A percentile compares a stretch with the other conserved stretches of the same genome.
Conservation (phyloP, 179 eudicot species). For the Camellia oleifera region DNA sequence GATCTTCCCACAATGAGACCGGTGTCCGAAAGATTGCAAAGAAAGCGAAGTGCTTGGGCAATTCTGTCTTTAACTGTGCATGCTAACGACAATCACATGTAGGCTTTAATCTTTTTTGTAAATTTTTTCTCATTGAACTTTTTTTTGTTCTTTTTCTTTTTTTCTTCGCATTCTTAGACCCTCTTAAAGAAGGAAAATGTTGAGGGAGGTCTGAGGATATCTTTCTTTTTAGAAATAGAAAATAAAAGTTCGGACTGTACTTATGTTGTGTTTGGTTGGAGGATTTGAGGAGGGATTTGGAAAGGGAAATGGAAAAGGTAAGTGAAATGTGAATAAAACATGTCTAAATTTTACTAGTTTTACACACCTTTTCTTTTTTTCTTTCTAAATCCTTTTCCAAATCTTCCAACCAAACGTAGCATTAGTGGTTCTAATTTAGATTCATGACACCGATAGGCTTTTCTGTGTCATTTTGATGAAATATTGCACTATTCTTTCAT, state of each 20-base stretch:
- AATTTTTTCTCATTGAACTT: neutral
- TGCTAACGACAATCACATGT: conserved; percentile 39
- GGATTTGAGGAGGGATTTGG: too few relatives aligned
- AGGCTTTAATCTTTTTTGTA: neutral
- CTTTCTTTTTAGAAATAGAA: neutral
- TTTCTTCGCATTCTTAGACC: neutral
- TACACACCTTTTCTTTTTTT: too few relatives aligned
- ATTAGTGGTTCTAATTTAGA: neutral
- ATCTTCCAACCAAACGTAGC: too few relatives aligned
- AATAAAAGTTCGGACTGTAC: neutral
- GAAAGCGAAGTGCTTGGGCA: conserved; percentile 62
- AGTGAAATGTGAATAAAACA: too few relatives aligned
- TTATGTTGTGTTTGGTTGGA: too few relatives aligned
- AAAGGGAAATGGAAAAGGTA: too few relatives aligned
- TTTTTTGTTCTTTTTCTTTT: neutral
- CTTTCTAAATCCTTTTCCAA: too few relatives aligned
- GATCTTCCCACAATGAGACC: conserved; percentile 35
- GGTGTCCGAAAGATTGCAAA: conserved; percentile 45
- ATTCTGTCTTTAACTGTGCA: conserved; percentile 67
- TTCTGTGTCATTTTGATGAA: neutral
- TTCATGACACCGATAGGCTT: neutral
- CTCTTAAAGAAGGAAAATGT: conserved; percentile 6
- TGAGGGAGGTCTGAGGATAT: neutral
- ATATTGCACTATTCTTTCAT: neutral
- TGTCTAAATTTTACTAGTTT: too few relatives aligned